Conservation (phyloP, 1,139 yeast genomes). For the Entelexis paramagnoliae region DNA sequence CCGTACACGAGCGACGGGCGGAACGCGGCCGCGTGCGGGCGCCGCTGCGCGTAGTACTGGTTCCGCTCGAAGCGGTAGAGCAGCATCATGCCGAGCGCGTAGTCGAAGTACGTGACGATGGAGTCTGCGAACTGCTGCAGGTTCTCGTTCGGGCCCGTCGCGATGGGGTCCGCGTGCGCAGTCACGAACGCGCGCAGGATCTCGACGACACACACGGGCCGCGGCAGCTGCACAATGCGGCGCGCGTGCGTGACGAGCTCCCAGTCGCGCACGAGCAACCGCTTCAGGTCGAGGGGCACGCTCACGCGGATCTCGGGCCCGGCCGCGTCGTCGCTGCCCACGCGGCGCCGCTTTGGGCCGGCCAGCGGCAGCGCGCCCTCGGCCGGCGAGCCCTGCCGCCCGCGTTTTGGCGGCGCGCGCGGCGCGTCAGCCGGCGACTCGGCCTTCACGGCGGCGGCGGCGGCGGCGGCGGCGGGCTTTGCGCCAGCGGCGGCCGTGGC, state of each 20-base stretch:
- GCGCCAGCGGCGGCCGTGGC: too few species aligned
- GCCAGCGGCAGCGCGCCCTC: slow-evolving; percentile 2
- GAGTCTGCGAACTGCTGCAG: slow-evolving; percentile 62
- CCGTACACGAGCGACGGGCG: slow-evolving; percentile 53
- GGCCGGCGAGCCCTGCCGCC: not conserved
- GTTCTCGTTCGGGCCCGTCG: slow-evolving; percentile 42
- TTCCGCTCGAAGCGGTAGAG: slow-evolving; percentile 77
- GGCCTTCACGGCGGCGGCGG: not conserved
- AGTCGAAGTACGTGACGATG: slow-evolving; percentile 64
- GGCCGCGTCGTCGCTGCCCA: slow-evolving; percentile 20
- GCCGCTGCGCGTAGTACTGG: slow-evolving; percentile 53
- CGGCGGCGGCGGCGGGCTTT: not conserved
- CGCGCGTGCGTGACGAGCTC: slow-evolving; percentile 75
- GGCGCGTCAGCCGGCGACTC: not conserved
- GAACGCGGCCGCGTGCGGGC: slow-evolving; percentile 30
- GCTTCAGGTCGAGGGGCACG: slow-evolving; percentile 58
- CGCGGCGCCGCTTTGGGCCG: slow-evolving; percentile 30
- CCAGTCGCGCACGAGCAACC: slow-evolving; percentile 83
- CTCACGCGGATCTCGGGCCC: slow-evolving; percentile 45
- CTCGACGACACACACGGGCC: slow-evolving; percentile 41
- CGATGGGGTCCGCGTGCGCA: slow-evolving; percentile 19
- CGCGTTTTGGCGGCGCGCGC: slow-evolving; percentile 1
- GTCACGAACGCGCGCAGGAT: slow-evolving; percentile 40
- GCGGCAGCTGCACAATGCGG: slow-evolving; percentile 54
- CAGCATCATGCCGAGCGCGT: slow-evolving; percentile 58